Percentiles rank a stretch among this genome's conserved stretches.
Evolutionary conservation across 768 basidiomycete genomes (phyloP).

Genomic region (Lepiota brunneoincarnata): DNA sequence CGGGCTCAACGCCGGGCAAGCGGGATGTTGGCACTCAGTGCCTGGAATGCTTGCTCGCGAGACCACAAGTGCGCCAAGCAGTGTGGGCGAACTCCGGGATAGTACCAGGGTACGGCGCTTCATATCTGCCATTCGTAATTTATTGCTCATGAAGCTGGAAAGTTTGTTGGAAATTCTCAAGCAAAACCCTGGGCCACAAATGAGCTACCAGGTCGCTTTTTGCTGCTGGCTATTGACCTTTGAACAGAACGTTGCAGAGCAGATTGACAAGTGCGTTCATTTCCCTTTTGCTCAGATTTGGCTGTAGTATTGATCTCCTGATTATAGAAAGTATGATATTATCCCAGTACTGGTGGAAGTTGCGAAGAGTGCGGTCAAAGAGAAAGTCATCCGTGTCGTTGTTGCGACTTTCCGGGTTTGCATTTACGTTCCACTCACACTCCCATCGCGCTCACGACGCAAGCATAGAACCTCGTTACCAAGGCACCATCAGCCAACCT

Average conservation of each 20-base stretch:
- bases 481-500: conserved; percentile 88
- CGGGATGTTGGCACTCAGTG: conserved; percentile 92
- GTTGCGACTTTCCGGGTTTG: conserved; percentile 85
- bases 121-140: not conserved
- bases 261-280: conserved; percentile 75
- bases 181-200: conserved; percentile 82
- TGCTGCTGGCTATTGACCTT: conserved; percentile 95
- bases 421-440: not conserved
- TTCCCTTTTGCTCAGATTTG: not conserved
- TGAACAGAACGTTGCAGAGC: conserved; percentile 78
- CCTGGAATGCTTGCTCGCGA: conserved; percentile 78
- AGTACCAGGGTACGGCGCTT: conserved; percentile 54
- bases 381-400: conserved; percentile 94
- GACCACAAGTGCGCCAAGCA: conserved; percentile 74
- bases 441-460: not conserved
- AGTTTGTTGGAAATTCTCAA: conserved; percentile 85
- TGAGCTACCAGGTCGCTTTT: conserved; percentile 92
- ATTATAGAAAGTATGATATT: conserved; percentile 78
- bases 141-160: not conserved
- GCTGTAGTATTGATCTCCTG: not conserved
- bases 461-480: conserved; percentile 75
- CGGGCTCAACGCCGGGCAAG: conserved; percentile 58
- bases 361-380: conserved; percentile 89
- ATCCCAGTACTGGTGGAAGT: conserved; percentile 81
- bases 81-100: conserved; percentile 78